Evolutionary conservation across 768 basidiomycete genomes (phyloP), one percentile per base, ranked within the genome.

Genomic region (Suillus cothurnatus): DNA sequence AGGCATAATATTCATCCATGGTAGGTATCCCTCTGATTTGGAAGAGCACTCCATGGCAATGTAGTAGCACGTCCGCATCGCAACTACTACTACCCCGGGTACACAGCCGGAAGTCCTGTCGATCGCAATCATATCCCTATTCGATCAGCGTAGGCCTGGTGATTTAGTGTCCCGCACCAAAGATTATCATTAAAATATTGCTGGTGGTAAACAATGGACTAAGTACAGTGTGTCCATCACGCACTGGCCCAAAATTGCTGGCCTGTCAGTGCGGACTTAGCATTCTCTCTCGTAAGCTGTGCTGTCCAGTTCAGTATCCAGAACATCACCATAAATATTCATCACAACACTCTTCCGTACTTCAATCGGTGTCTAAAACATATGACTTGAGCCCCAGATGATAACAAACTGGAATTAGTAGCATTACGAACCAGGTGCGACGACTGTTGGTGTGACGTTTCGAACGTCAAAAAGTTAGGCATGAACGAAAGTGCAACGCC

Each of bases 341-440:
- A 28, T 34, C n/a, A 36, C 19, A 39, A 49, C 15, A 26, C 26
- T 61, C 6, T 52, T 45, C 17, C 15, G 5, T 23, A 41, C 60
- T 11, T 64, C 64, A 14, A 64, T 61, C 3, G 9, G 60, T 15
- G 34, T 34, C 64, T 64, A 15, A 56, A 1, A n/a, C 12, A 57
- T 15, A 19, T 11, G 11, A 14, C 34, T 34, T 39, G 15, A 34
- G 60, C 11, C 32, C 15, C 21, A 12, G 8, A n/a, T 2, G 4
- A 64, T 12, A 5, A 23, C 7, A n/a, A 23, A 34, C 8, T 5
- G 26, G 6, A 8, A 49, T 26, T 6, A 23, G n/a, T 14, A 19
- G 12, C 15, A 61, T 26, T 31, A 43, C 34, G 31, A 43, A 39
- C 38, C n/a, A 31, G 1, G 56, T 32, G 31, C 17, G 8, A 61